Conservation (phyloP, 805 yeast genomes). For the Yarrowia yakushimensis region DNA sequence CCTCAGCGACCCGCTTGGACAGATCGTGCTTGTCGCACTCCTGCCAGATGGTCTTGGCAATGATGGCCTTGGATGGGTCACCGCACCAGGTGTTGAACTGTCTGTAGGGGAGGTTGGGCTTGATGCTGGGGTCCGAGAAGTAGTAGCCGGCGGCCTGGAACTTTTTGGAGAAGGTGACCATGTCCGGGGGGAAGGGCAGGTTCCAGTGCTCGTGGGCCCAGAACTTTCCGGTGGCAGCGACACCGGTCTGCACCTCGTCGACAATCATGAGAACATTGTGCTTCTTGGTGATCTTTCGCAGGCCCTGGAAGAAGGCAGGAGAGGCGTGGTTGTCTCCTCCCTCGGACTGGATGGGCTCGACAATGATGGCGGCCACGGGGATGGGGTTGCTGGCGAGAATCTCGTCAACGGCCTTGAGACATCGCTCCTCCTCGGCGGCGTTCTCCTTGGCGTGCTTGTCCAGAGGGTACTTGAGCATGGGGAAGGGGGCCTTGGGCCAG, state of each 20-base stretch:
- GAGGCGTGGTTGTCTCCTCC: conserved; percentile 92
- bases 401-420: conserved; percentile 71
- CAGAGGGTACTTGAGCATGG: conserved; percentile 79
- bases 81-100: conserved; percentile 96
- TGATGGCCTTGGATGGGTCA: conserved; percentile 75
- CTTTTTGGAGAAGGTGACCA: conserved; percentile 83
- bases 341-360: conserved; percentile 90
- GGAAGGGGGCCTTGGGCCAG: conserved; percentile 97
- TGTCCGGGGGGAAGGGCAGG: conserved; percentile 70
- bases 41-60: conserved; percentile 68
- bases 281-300: conserved; percentile 69
- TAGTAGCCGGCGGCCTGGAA: conserved; percentile 85
- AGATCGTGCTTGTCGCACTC: conserved; percentile 63
- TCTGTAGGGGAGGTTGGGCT: conserved; percentile 76
- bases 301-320: conserved; percentile 71
- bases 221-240: conserved; percentile 79
- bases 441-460: conserved; percentile 62
- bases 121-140: conserved; percentile 68
- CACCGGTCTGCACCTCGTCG: conserved; percentile 89
- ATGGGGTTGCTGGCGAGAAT: conserved; percentile 46
- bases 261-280: conserved; percentile 69
- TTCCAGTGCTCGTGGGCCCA: conserved; percentile 90
- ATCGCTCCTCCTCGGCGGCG: conserved; percentile 73
- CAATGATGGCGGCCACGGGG: conserved; percentile 84
- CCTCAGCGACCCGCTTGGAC: conserved; percentile 51